These are phyloP conservation scores for Vigna reflexopilosa DNA, from an alignment of 306 rosid species.

Conservation along the genomic window DNA sequence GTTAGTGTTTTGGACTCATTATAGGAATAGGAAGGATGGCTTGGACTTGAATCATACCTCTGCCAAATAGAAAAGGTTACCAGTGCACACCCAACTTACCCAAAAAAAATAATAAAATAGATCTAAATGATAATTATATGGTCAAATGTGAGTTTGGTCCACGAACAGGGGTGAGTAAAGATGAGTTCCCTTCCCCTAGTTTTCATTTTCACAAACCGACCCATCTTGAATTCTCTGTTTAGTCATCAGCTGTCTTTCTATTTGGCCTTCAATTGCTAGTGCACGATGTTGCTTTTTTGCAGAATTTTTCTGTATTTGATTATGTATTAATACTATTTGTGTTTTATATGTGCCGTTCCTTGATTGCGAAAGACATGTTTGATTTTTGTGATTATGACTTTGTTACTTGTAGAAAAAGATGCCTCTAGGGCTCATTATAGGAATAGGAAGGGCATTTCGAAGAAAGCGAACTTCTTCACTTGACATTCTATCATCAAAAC, in stretches of 20 bases:
- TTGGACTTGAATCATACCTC: background rate
- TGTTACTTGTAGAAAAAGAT: slow-evolving; percentile 39
- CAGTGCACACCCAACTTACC: background rate
- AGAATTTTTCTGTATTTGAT: background rate
- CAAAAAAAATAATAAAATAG: background rate
- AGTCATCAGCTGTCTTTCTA: background rate
- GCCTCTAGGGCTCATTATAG: slow-evolving; percentile 61
- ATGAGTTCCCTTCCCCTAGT: background rate
- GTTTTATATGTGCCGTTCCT: background rate
- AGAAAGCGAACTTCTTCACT: slow-evolving; percentile 62
- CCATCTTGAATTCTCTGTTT: background rate
- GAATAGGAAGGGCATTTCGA: slow-evolving; percentile 55
- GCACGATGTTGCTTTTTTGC: background rate
- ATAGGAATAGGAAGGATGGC: too few species aligned
- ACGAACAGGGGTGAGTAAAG: background rate
- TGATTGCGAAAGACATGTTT: background rate
- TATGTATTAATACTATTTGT: background rate
- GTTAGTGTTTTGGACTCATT: too few species aligned
- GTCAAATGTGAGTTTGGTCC: background rate
- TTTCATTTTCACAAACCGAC: background rate
- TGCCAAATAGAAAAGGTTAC: background rate
- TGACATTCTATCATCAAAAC: slow-evolving; percentile 77
- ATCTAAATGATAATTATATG: background rate
- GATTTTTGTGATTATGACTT: slow-evolving; percentile 3
- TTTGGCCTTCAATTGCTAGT: background rate